A percentile compares a stretch with the other conserved stretches of the same genome.
Evolutionary conservation across 176 grass and related monocot genomes (phyloP).

Genomic region (Neostapfia colusana): DNA sequence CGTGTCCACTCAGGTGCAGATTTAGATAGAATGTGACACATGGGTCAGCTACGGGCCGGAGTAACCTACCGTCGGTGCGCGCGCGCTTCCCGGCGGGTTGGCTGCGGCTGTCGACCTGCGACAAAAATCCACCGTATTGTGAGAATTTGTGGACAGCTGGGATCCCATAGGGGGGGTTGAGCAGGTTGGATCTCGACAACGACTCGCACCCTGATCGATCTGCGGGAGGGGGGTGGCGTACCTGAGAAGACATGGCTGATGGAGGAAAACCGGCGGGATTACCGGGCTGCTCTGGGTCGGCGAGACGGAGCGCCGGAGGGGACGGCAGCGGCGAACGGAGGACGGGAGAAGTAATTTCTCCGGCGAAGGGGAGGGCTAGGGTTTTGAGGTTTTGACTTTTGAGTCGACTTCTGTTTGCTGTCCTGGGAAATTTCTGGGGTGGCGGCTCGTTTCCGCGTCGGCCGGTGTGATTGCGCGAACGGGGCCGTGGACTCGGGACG

Average conservation of each 20-base stretch:
- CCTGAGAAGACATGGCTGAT: constrained; percentile 56
- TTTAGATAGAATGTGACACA: background rate
- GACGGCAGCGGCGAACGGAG: background rate
- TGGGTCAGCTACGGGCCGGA: background rate
- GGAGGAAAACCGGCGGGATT: background rate
- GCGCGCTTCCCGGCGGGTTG: constrained; percentile 79
- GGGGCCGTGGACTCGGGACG: background rate
- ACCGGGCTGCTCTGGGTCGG: background rate
- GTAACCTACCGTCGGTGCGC: constrained; percentile 69
- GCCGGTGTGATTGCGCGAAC: background rate
- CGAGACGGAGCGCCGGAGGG: constrained; percentile 12
- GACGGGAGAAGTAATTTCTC: constrained; percentile 17
- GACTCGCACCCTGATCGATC: constrained; percentile 14
- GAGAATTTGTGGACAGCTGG: background rate
- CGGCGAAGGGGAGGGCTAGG: constrained; percentile 38
- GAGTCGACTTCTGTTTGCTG: background rate
- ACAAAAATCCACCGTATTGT: constrained; percentile 19
- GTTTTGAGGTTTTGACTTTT: no score
- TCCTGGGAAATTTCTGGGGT: background rate
- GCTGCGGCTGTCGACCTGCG: constrained; percentile 66
- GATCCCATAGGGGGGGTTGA: background rate
- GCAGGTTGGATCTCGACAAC: background rate
- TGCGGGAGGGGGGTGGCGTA: constrained; percentile 31
- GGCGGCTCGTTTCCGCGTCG: constrained; percentile 1
- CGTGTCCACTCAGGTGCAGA: constrained; percentile 13